phyloP scores from a whole-genome alignment of 176 grass and related monocot genomes.

The Urochloa ruziziensis region DNA sequence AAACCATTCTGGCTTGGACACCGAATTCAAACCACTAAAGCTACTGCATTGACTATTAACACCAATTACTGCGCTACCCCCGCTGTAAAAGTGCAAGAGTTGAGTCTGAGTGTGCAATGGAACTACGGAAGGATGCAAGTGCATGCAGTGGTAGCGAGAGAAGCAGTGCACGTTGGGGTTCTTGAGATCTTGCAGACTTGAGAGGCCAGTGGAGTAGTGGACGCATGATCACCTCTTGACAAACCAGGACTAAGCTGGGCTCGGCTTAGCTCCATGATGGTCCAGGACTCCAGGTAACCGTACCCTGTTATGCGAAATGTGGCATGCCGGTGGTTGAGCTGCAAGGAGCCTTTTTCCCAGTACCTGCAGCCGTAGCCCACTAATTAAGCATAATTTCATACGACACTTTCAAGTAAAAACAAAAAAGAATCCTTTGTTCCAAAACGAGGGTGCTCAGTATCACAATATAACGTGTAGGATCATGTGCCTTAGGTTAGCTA shows the following conservation, averaged over 20 bases:
- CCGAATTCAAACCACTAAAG: neutral
- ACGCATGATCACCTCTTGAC: neutral
- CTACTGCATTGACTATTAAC: neutral
- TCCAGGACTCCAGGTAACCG: neutral
- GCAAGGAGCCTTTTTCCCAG: neutral
- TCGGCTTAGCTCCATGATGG: neutral
- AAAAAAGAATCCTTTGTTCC: neutral
- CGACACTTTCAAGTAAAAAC: neutral
- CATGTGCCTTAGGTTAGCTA: neutral
- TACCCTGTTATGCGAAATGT: neutral
- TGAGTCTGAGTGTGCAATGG: neutral
- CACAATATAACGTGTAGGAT: neutral
- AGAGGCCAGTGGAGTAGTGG: neutral
- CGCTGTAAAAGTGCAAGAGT: neutral
- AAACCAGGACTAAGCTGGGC: neutral
- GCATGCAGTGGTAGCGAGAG: too few relatives aligned
- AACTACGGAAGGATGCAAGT: neutral
- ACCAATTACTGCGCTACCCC: neutral
- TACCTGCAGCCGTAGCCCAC: too few relatives aligned
- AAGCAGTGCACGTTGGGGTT: too few relatives aligned
- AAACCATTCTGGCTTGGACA: neutral
- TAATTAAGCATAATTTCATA: too few relatives aligned
- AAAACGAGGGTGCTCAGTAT: neutral
- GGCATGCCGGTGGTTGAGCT: slow-evolving; percentile 1
- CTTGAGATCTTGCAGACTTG: neutral